These are phyloP conservation scores for Solanum ossicruentum DNA, from an alignment of 257 asterid genomes.

Conservation along the genomic window DNA sequence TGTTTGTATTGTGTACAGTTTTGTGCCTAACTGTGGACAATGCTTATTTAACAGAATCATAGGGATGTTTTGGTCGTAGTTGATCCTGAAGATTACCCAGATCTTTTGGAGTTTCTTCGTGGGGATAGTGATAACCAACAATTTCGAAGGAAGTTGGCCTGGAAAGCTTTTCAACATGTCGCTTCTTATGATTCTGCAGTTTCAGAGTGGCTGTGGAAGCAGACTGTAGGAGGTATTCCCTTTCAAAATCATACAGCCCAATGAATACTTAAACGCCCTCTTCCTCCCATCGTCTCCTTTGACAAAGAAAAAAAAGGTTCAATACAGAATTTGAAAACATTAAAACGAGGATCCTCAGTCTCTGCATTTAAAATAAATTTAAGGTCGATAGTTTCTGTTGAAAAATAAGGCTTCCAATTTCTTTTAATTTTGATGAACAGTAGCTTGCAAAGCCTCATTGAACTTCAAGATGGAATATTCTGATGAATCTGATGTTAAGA, in stretches of 20 bases:
- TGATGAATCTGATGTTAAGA: not conserved
- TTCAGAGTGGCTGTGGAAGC: constrained; percentile 98
- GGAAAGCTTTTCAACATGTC: constrained; percentile 94
- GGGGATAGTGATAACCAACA: constrained; percentile 47
- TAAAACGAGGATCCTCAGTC: not conserved
- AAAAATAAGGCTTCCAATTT: not conserved
- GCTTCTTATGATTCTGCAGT: constrained; percentile 99
- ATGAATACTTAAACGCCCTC: not conserved
- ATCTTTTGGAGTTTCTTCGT: constrained; percentile 57
- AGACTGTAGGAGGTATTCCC: constrained; percentile 58
- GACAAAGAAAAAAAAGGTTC: not conserved
- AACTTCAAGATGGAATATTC: not conserved
- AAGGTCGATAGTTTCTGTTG: not conserved
- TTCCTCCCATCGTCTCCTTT: not conserved
- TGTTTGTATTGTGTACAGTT: not conserved
- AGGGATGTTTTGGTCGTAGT: constrained; percentile 92
- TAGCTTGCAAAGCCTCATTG: not conserved
- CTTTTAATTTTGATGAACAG: not conserved
- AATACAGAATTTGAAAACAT: not conserved
- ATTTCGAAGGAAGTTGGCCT: constrained; percentile 65
- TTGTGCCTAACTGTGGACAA: not conserved
- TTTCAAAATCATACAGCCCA: not conserved
- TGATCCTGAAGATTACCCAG: constrained; percentile 77
- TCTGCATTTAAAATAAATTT: not conserved
- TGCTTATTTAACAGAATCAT: constrained; percentile 52